Percentiles rank a stretch among this genome's conserved stretches.
Conservation (phyloP, 768 basidiomycete species). For the Infundibulicybe gibba region DNA sequence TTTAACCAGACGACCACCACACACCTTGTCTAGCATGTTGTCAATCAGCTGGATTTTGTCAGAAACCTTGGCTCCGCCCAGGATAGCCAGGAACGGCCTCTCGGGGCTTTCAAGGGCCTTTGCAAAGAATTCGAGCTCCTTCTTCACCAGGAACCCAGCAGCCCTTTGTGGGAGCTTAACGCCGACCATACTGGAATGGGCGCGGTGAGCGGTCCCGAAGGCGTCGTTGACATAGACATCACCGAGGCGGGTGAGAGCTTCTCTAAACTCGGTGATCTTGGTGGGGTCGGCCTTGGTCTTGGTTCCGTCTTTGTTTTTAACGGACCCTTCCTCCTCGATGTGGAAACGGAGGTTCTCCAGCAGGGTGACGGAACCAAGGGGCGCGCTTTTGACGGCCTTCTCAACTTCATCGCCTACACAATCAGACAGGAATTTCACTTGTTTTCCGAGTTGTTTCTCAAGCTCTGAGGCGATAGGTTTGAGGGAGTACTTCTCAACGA, state of each 20-base stretch:
- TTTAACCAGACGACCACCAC: constrained; percentile 4
- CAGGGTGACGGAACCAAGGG: constrained; percentile 72
- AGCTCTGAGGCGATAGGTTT: constrained; percentile 83
- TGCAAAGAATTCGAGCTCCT: constrained; percentile 98
- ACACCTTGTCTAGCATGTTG: constrained; percentile 96
- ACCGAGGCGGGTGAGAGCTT: constrained; percentile 85
- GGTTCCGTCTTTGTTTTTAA: constrained; percentile 89
- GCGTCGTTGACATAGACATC: constrained; percentile 99
- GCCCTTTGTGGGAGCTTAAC: constrained; percentile 90
- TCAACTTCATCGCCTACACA: constrained; percentile 88
- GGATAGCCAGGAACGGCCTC: constrained; percentile 94
- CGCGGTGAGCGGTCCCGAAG: constrained; percentile 97
- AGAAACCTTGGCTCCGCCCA: constrained; percentile 97
- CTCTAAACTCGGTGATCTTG: constrained; percentile 79
- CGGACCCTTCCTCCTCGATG: constrained; percentile 95
- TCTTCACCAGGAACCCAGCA: constrained; percentile 95
- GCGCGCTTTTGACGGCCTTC: constrained; percentile 63
- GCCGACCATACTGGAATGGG: constrained; percentile 98
- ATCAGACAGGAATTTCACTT: constrained; percentile 80
- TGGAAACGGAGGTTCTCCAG: constrained; percentile 99
- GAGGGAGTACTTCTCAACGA: constrained; percentile 85
- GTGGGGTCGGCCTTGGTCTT: constrained; percentile 92
- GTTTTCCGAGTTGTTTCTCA: constrained; percentile 63
- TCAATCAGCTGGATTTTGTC: constrained; percentile 99
- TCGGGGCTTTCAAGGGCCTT: constrained; percentile 96